phyloP scores from a whole-genome alignment of 345 rosid species.

The Rubroshorea leprosula region DNA sequence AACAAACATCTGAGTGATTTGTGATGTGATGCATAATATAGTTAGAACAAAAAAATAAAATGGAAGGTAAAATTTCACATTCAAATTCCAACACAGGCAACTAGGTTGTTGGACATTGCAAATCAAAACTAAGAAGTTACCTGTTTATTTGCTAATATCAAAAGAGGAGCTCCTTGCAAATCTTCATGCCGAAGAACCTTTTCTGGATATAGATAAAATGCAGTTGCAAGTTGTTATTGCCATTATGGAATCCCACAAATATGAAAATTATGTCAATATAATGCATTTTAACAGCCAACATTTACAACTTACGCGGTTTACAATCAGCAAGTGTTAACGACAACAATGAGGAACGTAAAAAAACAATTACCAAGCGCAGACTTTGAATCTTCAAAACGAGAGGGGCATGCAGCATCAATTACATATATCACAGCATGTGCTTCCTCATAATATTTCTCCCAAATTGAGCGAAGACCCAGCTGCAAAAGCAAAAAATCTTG shows the following conservation, averaged over 20 bases:
- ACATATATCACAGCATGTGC: slow-evolving; percentile 89
- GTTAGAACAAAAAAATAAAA: too few relatives aligned
- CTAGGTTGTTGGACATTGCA: neutral
- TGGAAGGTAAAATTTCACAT: neutral
- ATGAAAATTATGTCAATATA: slow-evolving; percentile 1
- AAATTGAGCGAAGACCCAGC: slow-evolving; percentile 95
- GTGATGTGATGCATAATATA: too few relatives aligned
- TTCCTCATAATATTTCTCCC: slow-evolving; percentile 99
- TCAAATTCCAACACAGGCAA: slow-evolving; percentile 4
- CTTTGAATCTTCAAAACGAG: slow-evolving; percentile 96
- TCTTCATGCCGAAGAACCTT: slow-evolving; percentile 96
- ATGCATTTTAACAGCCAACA: neutral
- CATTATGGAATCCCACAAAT: slow-evolving; percentile 1
- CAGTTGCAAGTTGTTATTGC: slow-evolving; percentile 4
- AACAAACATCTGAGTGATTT: too few relatives aligned
- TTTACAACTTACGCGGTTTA: slow-evolving; percentile 1
- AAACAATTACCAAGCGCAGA: slow-evolving; percentile 66
- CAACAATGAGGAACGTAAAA: too few relatives aligned
- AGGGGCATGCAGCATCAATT: slow-evolving; percentile 86
- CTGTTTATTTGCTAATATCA: slow-evolving; percentile 96
- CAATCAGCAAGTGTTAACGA: too few relatives aligned
- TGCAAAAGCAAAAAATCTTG: slow-evolving; percentile 18
- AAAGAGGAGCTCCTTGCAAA: slow-evolving; percentile 89
- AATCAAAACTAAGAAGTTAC: slow-evolving; percentile 27
- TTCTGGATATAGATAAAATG: slow-evolving; percentile 36